These are phyloP conservation scores for Aspergillus bombycis DNA, from an alignment of 2,329 filamentous ascomycete genomes.

Conservation along the genomic window DNA sequence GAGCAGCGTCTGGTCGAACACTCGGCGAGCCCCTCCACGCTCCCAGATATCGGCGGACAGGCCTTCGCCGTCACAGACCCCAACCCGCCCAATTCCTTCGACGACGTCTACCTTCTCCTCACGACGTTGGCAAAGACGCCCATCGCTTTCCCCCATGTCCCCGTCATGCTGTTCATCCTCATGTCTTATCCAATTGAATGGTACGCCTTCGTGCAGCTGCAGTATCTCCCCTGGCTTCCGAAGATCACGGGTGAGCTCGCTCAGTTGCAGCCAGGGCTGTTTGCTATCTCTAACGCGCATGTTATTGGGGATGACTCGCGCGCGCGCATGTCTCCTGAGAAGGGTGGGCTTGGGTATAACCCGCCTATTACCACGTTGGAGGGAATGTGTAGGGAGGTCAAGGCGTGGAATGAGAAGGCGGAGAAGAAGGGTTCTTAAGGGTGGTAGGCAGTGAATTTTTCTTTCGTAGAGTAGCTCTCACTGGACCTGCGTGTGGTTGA, in stretches of 20 bases:
- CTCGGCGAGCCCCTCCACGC: constrained; percentile 15
- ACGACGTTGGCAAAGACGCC: constrained; percentile 35
- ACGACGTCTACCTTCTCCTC: constrained; percentile 36
- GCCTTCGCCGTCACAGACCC: constrained; percentile 57
- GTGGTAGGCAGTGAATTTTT: too few species aligned
- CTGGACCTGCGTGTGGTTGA: too few species aligned
- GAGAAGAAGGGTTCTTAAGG: background rate
- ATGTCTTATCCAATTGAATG: constrained; percentile 36
- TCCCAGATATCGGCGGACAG: constrained; percentile 46
- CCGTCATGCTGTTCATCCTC: constrained; percentile 32
- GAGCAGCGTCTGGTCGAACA: constrained; percentile 54
- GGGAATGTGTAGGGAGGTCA: constrained; percentile 36
- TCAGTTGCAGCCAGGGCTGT: constrained; percentile 37
- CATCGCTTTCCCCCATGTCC: constrained; percentile 29
- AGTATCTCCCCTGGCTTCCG: constrained; percentile 31
- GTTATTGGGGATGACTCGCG: constrained; percentile 34
- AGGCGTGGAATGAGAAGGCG: constrained; percentile 38
- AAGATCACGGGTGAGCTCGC: constrained; percentile 28
- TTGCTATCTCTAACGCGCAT: constrained; percentile 34
- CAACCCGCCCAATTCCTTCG: constrained; percentile 46
- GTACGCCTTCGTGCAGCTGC: constrained; percentile 33
- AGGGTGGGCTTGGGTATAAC: constrained; percentile 38
- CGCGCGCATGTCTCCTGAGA: constrained; percentile 27
- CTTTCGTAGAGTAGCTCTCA: too few species aligned
- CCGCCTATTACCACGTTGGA: constrained; percentile 36